These are phyloP conservation scores for Cinchona pubescens DNA, from an alignment of 257 asterid genomes.

Conservation along the genomic window DNA sequence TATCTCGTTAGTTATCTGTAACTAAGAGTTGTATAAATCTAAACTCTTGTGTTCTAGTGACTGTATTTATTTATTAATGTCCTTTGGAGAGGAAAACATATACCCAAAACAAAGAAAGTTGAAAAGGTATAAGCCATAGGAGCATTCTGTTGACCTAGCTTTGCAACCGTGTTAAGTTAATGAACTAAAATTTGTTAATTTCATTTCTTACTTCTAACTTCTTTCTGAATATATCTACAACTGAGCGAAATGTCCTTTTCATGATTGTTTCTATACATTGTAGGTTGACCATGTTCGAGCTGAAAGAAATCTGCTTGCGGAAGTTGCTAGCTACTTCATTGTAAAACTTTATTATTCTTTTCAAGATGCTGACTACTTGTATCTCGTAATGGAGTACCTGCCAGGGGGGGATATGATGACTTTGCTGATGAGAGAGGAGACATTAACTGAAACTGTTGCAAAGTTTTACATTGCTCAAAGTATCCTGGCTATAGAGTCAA, in stretches of 20 bases:
- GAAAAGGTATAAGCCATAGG: neutral
- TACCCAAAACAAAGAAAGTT: neutral
- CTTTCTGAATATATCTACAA: neutral
- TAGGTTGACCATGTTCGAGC: slow-evolving; percentile 93
- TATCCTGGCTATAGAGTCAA: slow-evolving; percentile 81
- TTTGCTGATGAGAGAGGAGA: slow-evolving; percentile 82
- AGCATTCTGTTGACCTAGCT: neutral
- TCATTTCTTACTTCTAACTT: neutral
- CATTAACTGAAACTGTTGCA: slow-evolving; percentile 76
- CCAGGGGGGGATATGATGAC: slow-evolving; percentile 97
- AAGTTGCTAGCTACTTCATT: slow-evolving; percentile 70
- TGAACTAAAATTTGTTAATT: neutral
- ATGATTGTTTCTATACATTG: slow-evolving; percentile 19
- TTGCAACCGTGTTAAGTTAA: neutral
- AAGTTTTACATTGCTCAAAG: slow-evolving; percentile 76
- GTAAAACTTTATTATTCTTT: slow-evolving; percentile 81
- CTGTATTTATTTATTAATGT: neutral
- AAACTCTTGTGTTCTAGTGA: neutral
- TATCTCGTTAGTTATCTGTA: neutral
- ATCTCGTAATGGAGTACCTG: slow-evolving; percentile 89
- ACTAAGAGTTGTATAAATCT: neutral
- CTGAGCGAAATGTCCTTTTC: neutral
- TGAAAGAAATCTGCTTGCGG: slow-evolving; percentile 89
- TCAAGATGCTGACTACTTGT: slow-evolving; percentile 82
- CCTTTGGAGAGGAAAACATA: no score